These are phyloP conservation scores for Solanum virginianum DNA, from an alignment of 257 asterid species.

Conservation along the genomic window DNA sequence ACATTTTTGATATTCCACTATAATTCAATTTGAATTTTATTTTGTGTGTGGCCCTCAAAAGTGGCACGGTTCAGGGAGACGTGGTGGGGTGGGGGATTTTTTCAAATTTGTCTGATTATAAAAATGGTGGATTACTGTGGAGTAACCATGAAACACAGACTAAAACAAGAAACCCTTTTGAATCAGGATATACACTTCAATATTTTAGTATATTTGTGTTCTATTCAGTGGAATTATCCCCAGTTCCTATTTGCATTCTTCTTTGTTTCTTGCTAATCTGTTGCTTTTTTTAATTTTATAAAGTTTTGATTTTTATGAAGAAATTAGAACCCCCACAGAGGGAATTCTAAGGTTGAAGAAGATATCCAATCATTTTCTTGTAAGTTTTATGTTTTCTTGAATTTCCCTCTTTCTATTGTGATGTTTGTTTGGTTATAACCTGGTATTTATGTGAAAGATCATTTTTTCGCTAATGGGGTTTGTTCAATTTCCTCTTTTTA, in stretches of 20 bases:
- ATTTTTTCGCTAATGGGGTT: constrained; percentile 26
- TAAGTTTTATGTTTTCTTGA: constrained; percentile 42
- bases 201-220: background rate
- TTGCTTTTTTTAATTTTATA: background rate
- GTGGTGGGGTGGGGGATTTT: background rate
- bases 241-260: background rate
- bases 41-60: background rate
- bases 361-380: constrained; percentile 70
- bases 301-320: background rate
- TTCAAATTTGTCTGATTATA: background rate
- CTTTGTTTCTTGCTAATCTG: background rate
- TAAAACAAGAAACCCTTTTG: background rate
- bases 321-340: background rate
- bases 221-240: background rate
- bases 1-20: too few species aligned
- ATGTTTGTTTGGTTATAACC: background rate
- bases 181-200: background rate
- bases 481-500: background rate
- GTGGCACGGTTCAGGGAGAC: background rate
- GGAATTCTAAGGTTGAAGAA: constrained; percentile 43
- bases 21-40: background rate
- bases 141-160: background rate
- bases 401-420: constrained; percentile 8
- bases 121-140: background rate
- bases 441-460: constrained; percentile 9